These are phyloP conservation scores for Theileria parva DNA, from an alignment of 169 alveolate genomes.

Conservation along the genomic window DNA sequence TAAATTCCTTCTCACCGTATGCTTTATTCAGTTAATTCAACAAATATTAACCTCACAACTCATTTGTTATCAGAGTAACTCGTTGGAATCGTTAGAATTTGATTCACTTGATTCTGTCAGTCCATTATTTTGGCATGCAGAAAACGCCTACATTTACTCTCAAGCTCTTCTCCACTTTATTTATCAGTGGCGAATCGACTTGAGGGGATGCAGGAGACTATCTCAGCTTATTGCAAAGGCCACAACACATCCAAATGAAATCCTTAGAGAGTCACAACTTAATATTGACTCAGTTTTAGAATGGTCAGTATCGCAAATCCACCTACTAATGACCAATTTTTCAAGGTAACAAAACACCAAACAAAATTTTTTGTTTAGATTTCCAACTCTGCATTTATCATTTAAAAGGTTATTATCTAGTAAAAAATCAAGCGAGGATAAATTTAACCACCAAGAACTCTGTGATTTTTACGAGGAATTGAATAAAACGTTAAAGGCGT, in stretches of 20 bases:
- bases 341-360: conserved; percentile 4
- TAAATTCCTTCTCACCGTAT: conserved; percentile 69
- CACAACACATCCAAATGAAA: conserved; percentile 44
- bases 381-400: conserved; percentile 50
- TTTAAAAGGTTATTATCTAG: conserved; percentile 41
- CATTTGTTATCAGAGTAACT: conserved; percentile 61
- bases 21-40: not conserved
- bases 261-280: conserved; percentile 14
- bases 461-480: conserved; percentile 64
- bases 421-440: not conserved
- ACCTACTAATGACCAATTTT: conserved; percentile 65
- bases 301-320: conserved; percentile 66
- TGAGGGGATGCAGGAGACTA: conserved; percentile 84
- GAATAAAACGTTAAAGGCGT: conserved; percentile 50
- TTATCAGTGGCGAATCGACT: conserved; percentile 83
- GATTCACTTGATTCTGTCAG: conserved; percentile 72
- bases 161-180: conserved; percentile 86
- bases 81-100: conserved; percentile 72
- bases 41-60: not conserved
- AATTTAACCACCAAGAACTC: conserved; percentile 47
- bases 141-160: conserved; percentile 87
- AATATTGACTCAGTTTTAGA: conserved; percentile 44
- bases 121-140: conserved; percentile 79
- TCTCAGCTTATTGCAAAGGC: conserved; percentile 77
- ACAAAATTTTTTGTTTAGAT: conserved; percentile 7